Conservation (phyloP, 2,329 filamentous ascomycete species). For the Colletotrichum sansevieriae region DNA sequence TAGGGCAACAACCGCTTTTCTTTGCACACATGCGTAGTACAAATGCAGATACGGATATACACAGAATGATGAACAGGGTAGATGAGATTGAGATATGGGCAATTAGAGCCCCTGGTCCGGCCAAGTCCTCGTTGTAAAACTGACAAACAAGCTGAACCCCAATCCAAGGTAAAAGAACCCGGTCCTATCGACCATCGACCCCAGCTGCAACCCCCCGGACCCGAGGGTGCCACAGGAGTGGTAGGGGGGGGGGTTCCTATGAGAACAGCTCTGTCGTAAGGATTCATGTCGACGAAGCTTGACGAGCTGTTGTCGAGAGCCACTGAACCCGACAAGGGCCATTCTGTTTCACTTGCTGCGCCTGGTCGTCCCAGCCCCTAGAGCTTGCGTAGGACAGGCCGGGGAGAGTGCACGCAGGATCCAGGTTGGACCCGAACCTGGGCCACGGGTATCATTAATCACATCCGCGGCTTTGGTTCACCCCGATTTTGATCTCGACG, state of each 20-base stretch:
- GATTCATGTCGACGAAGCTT: too few species aligned
- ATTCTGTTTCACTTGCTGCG: background rate
- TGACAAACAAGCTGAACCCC: background rate
- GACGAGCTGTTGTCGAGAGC: too few species aligned
- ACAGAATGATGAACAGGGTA: background rate
- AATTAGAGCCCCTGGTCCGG: background rate
- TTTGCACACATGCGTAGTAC: background rate
- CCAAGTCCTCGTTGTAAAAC: conserved; percentile 1
- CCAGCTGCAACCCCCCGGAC: conserved; percentile 4
- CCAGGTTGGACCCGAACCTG: conserved; percentile 5
- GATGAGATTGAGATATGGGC: background rate
- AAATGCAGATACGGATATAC: background rate
- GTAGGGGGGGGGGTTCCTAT: background rate
- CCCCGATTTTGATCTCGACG: conserved; percentile 28
- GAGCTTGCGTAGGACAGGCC: background rate
- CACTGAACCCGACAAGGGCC: background rate
- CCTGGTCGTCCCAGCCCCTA: background rate
- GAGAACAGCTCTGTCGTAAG: background rate
- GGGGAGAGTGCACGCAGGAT: background rate
- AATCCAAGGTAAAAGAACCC: conserved; percentile 4
- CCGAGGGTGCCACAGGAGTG: conserved; percentile 14
- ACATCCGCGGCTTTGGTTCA: conserved; percentile 34
- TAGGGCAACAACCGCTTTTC: conserved; percentile 11
- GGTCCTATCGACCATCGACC: background rate
- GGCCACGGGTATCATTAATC: conserved; percentile 31